phyloP scores from a whole-genome alignment of 768 basidiomycete species.

The Stropharia rugosoannulata region DNA sequence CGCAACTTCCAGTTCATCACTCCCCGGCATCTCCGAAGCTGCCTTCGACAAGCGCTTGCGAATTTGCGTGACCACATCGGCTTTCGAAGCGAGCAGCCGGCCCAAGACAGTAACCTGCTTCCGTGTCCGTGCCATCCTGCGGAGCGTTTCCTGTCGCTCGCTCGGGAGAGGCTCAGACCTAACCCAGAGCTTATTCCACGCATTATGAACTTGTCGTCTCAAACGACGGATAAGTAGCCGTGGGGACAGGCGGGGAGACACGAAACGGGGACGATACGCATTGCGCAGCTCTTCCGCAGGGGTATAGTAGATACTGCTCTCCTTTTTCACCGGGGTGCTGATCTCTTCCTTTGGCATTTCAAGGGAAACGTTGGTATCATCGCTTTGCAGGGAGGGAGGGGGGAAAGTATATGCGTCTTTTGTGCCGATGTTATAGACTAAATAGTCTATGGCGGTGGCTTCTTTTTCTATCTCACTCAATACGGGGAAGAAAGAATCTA shows the following conservation, averaged over 20 bases:
- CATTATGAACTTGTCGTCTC: constrained; percentile 27
- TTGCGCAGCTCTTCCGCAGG: constrained; percentile 20
- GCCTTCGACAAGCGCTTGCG: constrained; percentile 62
- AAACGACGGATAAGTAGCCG: constrained; percentile 34
- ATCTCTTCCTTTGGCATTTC: background rate
- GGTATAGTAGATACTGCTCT: constrained; percentile 3
- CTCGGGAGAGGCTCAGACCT: constrained; percentile 23
- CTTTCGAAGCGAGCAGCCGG: constrained; percentile 76
- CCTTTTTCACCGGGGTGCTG: background rate
- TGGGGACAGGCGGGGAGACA: constrained; percentile 30
- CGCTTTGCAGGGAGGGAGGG: background rate
- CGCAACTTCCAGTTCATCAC: constrained; percentile 66
- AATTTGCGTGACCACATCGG: constrained; percentile 77
- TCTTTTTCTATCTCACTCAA: constrained; percentile 80
- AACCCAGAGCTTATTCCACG: constrained; percentile 21
- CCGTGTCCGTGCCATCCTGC: constrained; percentile 78
- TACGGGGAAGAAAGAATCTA: constrained; percentile 90
- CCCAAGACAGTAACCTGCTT: constrained; percentile 77
- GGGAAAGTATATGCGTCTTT: background rate
- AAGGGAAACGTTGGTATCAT: background rate
- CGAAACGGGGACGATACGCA: constrained; percentile 31
- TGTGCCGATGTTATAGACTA: constrained; percentile 46
- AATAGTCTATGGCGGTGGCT: constrained; percentile 71
- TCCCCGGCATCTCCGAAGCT: constrained; percentile 34
- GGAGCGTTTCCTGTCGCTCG: constrained; percentile 50